Evolutionary conservation across 1,139 yeast species (phyloP), one percentile per base, ranked within the genome.

Genomic region (Yamadazyma dendronema): DNA sequence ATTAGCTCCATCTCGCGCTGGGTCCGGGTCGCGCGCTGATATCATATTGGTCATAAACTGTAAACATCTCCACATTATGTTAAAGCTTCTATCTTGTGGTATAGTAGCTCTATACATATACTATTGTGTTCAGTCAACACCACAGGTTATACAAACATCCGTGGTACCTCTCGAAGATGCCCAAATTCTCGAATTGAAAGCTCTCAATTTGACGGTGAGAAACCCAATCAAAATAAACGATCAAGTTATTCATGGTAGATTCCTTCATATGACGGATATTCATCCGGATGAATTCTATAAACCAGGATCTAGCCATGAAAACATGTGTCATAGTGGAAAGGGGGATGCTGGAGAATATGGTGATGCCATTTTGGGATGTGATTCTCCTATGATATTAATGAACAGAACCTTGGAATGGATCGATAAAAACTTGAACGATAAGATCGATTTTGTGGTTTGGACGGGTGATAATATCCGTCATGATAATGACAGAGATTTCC

Each of bases 381-480:
- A 78, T 49, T 64, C 88, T 1, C 89, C 96, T 2, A 58, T 77
- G 54, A 57, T 62, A 0, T 61, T 87, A 34, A 78, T 84, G 61
- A 65, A 79, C 16, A 72, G 70, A 11, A 86, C 95, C 0, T 63
- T 87, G 38, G 56, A 69, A 30, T 87, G 94, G 94, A 64, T 86
- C 2, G 59, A 67, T 21, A 65, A 69, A 7, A 79, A 85, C 47
- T 57, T 85, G 39, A 75, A 72, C 43, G 94, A 84, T 54, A 80
- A 85, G 46, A 80, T 87, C 34, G 96, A 87, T 57, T 87, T 87
- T 56, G 81, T 87, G 22, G 74, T 87, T 13, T 87, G 96, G 96
- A 86, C 95, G 0, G 96, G 96, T 24, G 96, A 87, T 60, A 87
- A 86, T 50, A 79, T 85, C 31, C 72, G 96, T 39, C 96, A 87